Evolutionary conservation across 2,329 filamentous ascomycete genomes (phyloP).

Genomic region (Atkinsonella hypoxylon): DNA sequence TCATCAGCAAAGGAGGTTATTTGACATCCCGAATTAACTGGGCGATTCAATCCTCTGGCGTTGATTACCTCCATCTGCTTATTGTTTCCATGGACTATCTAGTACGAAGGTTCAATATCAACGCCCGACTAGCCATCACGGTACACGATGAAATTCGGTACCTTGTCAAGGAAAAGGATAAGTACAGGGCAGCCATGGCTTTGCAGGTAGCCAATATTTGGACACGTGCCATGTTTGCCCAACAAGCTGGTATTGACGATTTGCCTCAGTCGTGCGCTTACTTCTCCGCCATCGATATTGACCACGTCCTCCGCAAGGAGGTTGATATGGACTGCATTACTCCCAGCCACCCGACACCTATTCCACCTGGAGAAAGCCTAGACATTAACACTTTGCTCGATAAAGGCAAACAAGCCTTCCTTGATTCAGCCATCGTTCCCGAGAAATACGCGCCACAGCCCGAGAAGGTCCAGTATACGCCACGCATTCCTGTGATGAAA

Average conservation of each 20-base stretch:
- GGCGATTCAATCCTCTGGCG: constrained; percentile 95
- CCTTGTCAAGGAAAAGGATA: constrained; percentile 72
- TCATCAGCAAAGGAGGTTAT: constrained; percentile 79
- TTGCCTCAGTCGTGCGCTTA: constrained; percentile 89
- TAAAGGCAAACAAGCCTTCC: constrained; percentile 54
- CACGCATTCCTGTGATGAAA: constrained; percentile 71
- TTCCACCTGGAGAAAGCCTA: constrained; percentile 74
- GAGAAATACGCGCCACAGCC: constrained; percentile 42
- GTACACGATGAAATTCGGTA: constrained; percentile 98
- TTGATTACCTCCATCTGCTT: constrained; percentile 91
- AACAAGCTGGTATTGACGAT: constrained; percentile 93
- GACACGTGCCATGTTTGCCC: constrained; percentile 94
- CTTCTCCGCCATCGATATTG: constrained; percentile 91
- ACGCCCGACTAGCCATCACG: constrained; percentile 79
- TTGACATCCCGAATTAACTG: constrained; percentile 97
- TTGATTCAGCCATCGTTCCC: constrained; percentile 55
- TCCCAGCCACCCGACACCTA: constrained; percentile 67
- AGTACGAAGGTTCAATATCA: constrained; percentile 69
- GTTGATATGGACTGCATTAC: constrained; percentile 97
- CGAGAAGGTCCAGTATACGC: constrained; percentile 53
- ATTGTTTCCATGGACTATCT: constrained; percentile 94
- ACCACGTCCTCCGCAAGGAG: constrained; percentile 91
- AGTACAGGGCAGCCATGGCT: constrained; percentile 82
- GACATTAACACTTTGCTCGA: constrained; percentile 70
- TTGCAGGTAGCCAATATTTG: constrained; percentile 89